Percentiles rank a stretch among this genome's conserved stretches.
These are phyloP conservation scores for Sphaerulina vaccinii DNA, from an alignment of 2,329 filamentous ascomycete genomes.

Conservation along the genomic window DNA sequence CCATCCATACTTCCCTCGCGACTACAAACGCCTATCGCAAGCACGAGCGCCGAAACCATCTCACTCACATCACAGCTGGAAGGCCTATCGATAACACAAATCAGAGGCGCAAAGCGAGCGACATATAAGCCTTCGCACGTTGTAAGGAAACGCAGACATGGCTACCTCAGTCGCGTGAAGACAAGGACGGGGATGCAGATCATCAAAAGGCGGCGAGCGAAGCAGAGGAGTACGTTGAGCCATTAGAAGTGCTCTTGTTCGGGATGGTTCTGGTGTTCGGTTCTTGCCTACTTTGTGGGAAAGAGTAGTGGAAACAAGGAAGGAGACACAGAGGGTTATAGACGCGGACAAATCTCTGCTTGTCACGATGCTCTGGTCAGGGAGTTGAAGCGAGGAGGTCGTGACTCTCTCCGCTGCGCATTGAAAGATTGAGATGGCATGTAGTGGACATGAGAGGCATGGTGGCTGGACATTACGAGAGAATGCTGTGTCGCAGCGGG, in stretches of 20 bases:
- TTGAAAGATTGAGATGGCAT: too few species aligned
- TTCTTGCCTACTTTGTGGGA: neutral
- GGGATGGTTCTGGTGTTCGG: neutral
- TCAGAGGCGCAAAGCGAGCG: slow-evolving; percentile 50
- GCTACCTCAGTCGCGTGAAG: slow-evolving; percentile 56
- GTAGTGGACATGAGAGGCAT: too few species aligned
- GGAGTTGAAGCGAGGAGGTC: too few species aligned
- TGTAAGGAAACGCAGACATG: slow-evolving; percentile 62
- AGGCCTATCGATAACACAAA: slow-evolving; percentile 40
- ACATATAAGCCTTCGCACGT: slow-evolving; percentile 61
- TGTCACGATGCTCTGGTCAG: too few species aligned
- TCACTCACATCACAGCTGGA: slow-evolving; percentile 8
- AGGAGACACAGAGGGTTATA: neutral
- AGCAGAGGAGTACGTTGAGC: slow-evolving; percentile 54
- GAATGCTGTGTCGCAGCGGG: too few species aligned
- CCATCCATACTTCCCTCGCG: slow-evolving; percentile 17
- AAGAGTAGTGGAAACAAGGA: neutral
- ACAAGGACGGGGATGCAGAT: slow-evolving; percentile 55
- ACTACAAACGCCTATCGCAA: slow-evolving; percentile 17
- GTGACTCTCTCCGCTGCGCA: too few species aligned
- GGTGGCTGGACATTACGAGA: too few species aligned
- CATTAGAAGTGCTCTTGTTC: slow-evolving; percentile 42
- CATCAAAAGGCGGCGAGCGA: slow-evolving; percentile 54
- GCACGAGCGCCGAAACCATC: too few species aligned
- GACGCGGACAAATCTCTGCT: too few species aligned